These are phyloP conservation scores for Aspergillus carlsbadensis DNA, from an alignment of 495 filamentous ascomycete species.

Conservation along the genomic window DNA sequence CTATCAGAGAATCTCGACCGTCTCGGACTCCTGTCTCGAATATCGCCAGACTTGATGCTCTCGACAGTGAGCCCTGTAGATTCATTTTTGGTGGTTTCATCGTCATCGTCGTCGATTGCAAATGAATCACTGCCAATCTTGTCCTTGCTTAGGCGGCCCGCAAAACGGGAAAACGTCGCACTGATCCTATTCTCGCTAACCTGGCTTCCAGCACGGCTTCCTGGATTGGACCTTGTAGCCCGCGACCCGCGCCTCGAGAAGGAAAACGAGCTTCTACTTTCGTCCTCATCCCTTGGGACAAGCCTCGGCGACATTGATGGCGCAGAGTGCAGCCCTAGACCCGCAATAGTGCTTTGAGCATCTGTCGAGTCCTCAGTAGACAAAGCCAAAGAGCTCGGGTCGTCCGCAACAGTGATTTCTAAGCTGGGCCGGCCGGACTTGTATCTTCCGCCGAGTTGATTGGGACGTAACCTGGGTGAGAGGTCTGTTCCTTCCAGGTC, in stretches of 20 bases:
- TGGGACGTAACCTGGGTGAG: slow-evolving; percentile 16
- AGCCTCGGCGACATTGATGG: slow-evolving; percentile 48
- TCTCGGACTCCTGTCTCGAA: slow-evolving; percentile 33
- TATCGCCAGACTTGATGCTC: slow-evolving; percentile 20
- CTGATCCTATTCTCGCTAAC: slow-evolving; percentile 66
- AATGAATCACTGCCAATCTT: slow-evolving; percentile 33
- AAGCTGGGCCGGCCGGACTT: slow-evolving; percentile 40
- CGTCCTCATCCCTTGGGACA: slow-evolving; percentile 44
- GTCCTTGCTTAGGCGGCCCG: slow-evolving; percentile 51
- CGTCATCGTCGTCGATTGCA: slow-evolving; percentile 31
- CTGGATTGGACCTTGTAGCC: slow-evolving; percentile 51
- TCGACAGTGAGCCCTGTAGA: slow-evolving; percentile 24
- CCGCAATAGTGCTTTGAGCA: slow-evolving; percentile 28
- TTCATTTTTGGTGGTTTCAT: slow-evolving; percentile 34
- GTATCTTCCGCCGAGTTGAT: slow-evolving; percentile 24
- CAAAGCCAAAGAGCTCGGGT: background rate
- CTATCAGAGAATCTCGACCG: slow-evolving; percentile 27
- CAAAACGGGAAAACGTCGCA: slow-evolving; percentile 63
- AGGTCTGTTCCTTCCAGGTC: slow-evolving; percentile 28
- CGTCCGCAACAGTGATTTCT: slow-evolving; percentile 38
- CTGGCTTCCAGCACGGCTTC: slow-evolving; percentile 67
- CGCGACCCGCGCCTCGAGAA: slow-evolving; percentile 61
- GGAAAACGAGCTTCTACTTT: slow-evolving; percentile 48
- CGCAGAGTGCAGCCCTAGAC: slow-evolving; percentile 38
- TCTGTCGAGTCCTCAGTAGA: slow-evolving; percentile 5